A percentile compares a stretch with the other conserved stretches of the same genome.
These are phyloP conservation scores for Mycena vitilis DNA, from an alignment of 768 basidiomycete species.

Conservation along the genomic window DNA sequence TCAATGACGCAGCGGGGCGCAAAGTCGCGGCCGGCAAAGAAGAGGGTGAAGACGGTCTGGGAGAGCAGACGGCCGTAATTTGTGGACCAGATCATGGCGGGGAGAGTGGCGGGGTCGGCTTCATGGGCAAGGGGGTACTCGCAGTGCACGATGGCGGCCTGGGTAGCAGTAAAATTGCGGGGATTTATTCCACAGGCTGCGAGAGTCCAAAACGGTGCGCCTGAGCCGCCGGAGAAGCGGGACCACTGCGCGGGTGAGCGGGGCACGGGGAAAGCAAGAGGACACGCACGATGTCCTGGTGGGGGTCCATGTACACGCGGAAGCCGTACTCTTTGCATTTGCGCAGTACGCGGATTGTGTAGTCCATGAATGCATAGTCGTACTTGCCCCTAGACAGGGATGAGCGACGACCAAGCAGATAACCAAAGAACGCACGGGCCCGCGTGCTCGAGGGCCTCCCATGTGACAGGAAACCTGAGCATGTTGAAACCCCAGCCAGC, in stretches of 20 bases:
- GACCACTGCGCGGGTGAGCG: constrained; percentile 76
- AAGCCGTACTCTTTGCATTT: constrained; percentile 96
- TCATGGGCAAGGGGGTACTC: constrained; percentile 79
- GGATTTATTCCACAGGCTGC: constrained; percentile 92
- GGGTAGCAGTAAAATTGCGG: constrained; percentile 84
- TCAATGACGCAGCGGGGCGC: constrained; percentile 94
- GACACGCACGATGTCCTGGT: constrained; percentile 89
- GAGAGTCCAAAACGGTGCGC: constrained; percentile 95
- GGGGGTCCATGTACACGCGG: constrained; percentile 92
- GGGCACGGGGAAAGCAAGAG: background rate
- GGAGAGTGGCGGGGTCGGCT: constrained; percentile 79
- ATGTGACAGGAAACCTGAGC: constrained; percentile 86
- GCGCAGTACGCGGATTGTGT: constrained; percentile 85
- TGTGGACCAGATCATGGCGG: constrained; percentile 97
- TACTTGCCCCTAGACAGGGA: constrained; percentile 75
- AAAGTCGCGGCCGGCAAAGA: constrained; percentile 91
- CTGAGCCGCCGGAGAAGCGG: constrained; percentile 93
- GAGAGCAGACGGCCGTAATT: constrained; percentile 92
- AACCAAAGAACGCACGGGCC: constrained; percentile 82
- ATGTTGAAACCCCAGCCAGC: constrained; percentile 95
- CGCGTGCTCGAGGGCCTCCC: constrained; percentile 94
- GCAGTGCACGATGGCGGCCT: constrained; percentile 87
- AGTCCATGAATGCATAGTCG: constrained; percentile 93
- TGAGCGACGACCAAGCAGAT: constrained; percentile 20
- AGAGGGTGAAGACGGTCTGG: constrained; percentile 93